Evolutionary conservation across 1,139 yeast species (phyloP), one percentile per base, ranked within the genome.

Genomic region (Zygotorulaspora mrakii): DNA sequence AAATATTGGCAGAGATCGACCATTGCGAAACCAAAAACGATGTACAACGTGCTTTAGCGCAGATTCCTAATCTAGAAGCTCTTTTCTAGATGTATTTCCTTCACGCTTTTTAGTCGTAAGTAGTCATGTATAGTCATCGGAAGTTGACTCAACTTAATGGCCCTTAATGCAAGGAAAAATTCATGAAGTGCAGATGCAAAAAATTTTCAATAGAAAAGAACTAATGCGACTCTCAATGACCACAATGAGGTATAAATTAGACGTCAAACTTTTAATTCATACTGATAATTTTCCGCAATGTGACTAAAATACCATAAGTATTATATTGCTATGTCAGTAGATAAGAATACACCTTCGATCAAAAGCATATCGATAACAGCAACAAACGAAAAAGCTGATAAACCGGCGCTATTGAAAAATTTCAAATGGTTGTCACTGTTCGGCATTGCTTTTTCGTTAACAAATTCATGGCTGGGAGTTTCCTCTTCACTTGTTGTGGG

Each of bases 391-490:
- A 22, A 20, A 5, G 12, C 3, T 10, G 17, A 20, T 11, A 16
- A 17, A 31, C 24, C 18, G 5, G 16, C 14, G 14, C 12, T 23
- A 7, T 68, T 70, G 43, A 69, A 77, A 53, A 71, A 69, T 40
- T 77, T 76, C 48, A 68, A 76, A 14, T 66, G 74, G 31, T 68
- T 75, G 65, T 74, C 82, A 1, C 69, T 79, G 6, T 63, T 71
- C 35, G 76, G 75, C 12, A 67, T 72, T 26, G 75, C 76, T 2
- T 73, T 73, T 42, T 74, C 76, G 5, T 61, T 73, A 43, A 73
- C 77, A n/a, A 73, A 73, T 53, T 71, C 77, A 4, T 74, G 77
- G 75, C 70, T 72, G 42, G 77, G 78, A 30, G 67, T 74, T 28
- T 69, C 76, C 4, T 73, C 77, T 1, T 68, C 77, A 1, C 65